Evolutionary conservation across 2,329 filamentous ascomycete species (phyloP).

Genomic region (Ascochyta lentis): DNA sequence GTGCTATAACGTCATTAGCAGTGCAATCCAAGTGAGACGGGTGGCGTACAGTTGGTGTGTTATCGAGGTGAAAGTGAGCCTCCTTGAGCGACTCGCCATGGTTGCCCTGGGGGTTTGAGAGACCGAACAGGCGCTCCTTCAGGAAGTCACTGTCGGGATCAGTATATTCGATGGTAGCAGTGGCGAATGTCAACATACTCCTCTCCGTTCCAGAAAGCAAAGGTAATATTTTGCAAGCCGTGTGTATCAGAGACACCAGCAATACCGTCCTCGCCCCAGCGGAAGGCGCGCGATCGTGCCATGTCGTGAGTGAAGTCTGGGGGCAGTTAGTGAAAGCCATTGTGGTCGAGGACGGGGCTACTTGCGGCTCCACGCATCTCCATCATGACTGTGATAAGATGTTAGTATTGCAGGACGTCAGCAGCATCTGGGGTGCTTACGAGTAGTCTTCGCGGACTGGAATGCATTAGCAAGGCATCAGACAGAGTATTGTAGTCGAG

Average conservation of each 20-base stretch:
- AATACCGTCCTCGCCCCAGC: slow-evolving; percentile 97
- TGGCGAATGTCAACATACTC: slow-evolving; percentile 65
- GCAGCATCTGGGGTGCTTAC: slow-evolving; percentile 52
- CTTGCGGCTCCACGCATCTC: slow-evolving; percentile 95
- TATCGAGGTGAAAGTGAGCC: slow-evolving; percentile 94
- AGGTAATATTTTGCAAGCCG: slow-evolving; percentile 88
- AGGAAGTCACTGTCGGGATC: slow-evolving; percentile 75
- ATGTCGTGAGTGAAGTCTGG: slow-evolving; percentile 93
- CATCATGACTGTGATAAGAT: slow-evolving; percentile 65
- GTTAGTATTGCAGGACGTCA: slow-evolving; percentile 33
- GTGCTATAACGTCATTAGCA: slow-evolving; percentile 63
- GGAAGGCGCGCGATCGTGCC: slow-evolving; percentile 83
- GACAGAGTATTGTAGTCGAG: neutral
- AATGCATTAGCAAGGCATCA: slow-evolving; percentile 36
- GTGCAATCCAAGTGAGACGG: slow-evolving; percentile 47
- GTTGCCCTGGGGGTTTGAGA: slow-evolving; percentile 96
- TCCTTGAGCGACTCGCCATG: slow-evolving; percentile 98
- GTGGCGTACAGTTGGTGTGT: slow-evolving; percentile 73
- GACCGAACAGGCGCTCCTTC: slow-evolving; percentile 92
- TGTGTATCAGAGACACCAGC: slow-evolving; percentile 95
- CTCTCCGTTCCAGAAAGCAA: slow-evolving; percentile 97
- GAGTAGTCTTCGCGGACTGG: slow-evolving; percentile 90
- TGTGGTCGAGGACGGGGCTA: slow-evolving; percentile 32
- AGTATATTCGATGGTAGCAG: slow-evolving; percentile 40
- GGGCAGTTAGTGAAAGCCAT: slow-evolving; percentile 32